These are phyloP conservation scores for Isatis tinctoria DNA, from an alignment of 345 rosid genomes.

Conservation along the genomic window DNA sequence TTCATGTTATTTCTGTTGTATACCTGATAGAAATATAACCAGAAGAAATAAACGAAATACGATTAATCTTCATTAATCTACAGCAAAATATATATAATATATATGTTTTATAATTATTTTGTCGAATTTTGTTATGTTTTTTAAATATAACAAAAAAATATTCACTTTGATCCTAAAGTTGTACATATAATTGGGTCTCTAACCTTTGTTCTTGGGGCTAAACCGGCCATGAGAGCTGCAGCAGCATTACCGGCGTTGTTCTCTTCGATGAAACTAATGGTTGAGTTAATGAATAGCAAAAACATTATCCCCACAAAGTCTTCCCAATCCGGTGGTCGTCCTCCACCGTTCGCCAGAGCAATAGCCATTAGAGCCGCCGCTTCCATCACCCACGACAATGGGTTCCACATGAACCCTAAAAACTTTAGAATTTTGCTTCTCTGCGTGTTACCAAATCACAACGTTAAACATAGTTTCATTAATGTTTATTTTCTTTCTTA, in stretches of 20 bases:
- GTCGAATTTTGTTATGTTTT: background rate
- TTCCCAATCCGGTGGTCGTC: constrained; percentile 93
- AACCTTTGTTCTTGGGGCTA: constrained; percentile 92
- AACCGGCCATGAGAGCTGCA: constrained; percentile 94
- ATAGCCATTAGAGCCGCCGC: constrained; percentile 91
- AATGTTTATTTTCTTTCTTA: background rate
- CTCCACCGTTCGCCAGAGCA: constrained; percentile 67
- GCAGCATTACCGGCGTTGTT: constrained; percentile 95
- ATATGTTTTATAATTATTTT: background rate
- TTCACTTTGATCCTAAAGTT: background rate
- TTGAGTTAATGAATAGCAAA: constrained; percentile 77
- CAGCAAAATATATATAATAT: too few relatives aligned
- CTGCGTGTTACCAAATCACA: constrained; percentile 32
- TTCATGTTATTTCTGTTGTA: too few relatives aligned
- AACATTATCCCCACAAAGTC: constrained; percentile 77
- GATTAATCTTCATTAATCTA: too few relatives aligned
- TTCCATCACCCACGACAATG: constrained; percentile 98
- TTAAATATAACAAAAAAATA: background rate
- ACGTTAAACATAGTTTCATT: background rate
- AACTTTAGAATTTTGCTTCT: constrained; percentile 81
- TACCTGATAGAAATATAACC: background rate
- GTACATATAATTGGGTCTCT: background rate
- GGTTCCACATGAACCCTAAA: constrained; percentile 97
- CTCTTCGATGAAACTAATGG: constrained; percentile 89
- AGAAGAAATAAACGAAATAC: background rate